A percentile compares a stretch with the other conserved stretches of the same genome.
Conservation (phyloP, 2,329 filamentous ascomycete genomes). For the Samsoniella hepiali region DNA sequence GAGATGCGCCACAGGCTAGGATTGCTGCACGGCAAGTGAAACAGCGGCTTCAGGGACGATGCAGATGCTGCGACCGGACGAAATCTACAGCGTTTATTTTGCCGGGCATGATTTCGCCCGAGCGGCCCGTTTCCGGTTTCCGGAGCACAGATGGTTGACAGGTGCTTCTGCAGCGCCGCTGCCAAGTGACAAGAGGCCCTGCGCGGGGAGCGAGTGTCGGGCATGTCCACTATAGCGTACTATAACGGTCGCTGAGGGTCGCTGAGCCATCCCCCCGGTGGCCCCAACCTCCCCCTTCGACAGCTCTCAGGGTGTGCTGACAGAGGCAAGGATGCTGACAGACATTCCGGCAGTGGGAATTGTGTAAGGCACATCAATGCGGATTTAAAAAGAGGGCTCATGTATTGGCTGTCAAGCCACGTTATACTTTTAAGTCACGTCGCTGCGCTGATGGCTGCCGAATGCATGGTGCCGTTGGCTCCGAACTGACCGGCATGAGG, state of each 20-base stretch:
- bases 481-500: not conserved
- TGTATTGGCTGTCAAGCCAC: too few relatives aligned
- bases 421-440: too few relatives aligned
- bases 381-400: too few relatives aligned
- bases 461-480: not conserved
- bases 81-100: not conserved
- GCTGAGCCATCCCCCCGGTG: too few relatives aligned
- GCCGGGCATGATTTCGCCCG: slow-evolving; percentile 1
- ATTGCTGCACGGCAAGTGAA: not conserved
- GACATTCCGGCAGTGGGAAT: too few relatives aligned
- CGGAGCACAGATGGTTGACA: slow-evolving; percentile 3
- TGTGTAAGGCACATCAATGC: too few relatives aligned
- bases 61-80: not conserved
- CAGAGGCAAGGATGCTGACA: too few relatives aligned
- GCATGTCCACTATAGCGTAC: not conserved
- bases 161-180: not conserved
- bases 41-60: not conserved
- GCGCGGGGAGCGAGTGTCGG: too few relatives aligned
- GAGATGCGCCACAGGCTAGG: slow-evolving; percentile 11
- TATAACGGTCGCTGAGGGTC: not conserved
- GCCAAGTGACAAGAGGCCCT: too few relatives aligned
- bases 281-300: too few relatives aligned
- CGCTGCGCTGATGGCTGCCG: too few relatives aligned
- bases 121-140: slow-evolving; percentile 10
- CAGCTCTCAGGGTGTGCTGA: too few relatives aligned